Percentiles rank a stretch among this genome's conserved stretches.
phyloP scores from a whole-genome alignment of 2,329 filamentous ascomycete species.

The Aspergillus felis region DNA sequence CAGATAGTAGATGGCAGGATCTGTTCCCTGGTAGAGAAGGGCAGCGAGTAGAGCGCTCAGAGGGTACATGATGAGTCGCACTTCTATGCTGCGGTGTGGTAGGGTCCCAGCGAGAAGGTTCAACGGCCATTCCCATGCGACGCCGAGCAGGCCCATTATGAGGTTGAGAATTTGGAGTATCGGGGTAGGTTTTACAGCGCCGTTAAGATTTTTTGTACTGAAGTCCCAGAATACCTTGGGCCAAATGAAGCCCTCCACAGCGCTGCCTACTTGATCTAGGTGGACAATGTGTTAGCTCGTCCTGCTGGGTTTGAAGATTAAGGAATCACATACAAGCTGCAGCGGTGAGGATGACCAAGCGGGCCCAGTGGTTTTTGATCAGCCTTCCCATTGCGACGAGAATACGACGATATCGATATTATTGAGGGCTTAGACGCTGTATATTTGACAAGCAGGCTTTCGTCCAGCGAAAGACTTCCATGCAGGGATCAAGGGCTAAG shows the following conservation, averaged over 20 bases:
- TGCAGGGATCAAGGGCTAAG: background rate
- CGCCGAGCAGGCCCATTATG: slow-evolving; percentile 69
- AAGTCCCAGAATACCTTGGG: slow-evolving; percentile 99
- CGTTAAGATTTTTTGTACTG: slow-evolving; percentile 82
- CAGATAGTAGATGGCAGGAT: slow-evolving; percentile 86
- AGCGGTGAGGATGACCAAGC: slow-evolving; percentile 85
- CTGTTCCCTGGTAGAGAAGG: slow-evolving; percentile 87
- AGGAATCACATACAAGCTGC: slow-evolving; percentile 62
- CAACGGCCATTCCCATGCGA: slow-evolving; percentile 91
- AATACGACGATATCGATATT: background rate
- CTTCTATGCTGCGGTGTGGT: slow-evolving; percentile 83
- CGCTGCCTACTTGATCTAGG: slow-evolving; percentile 79
- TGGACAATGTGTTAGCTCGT: slow-evolving; percentile 8
- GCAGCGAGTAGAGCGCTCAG: slow-evolving; percentile 69
- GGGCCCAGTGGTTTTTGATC: slow-evolving; percentile 99
- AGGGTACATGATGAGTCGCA: slow-evolving; percentile 77
- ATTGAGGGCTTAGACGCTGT: background rate
- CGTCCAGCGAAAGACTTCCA: slow-evolving; percentile 25
- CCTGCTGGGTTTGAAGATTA: slow-evolving; percentile 1
- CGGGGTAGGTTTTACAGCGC: slow-evolving; percentile 80
- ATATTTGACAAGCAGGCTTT: slow-evolving; percentile 9
- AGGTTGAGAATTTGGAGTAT: slow-evolving; percentile 88
- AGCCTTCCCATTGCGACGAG: slow-evolving; percentile 74
- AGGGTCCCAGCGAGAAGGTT: slow-evolving; percentile 69
- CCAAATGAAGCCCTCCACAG: slow-evolving; percentile 90